These are phyloP conservation scores for Hebeloma cylindrosporum DNA, from an alignment of 768 basidiomycete genomes.

Conservation along the genomic window DNA sequence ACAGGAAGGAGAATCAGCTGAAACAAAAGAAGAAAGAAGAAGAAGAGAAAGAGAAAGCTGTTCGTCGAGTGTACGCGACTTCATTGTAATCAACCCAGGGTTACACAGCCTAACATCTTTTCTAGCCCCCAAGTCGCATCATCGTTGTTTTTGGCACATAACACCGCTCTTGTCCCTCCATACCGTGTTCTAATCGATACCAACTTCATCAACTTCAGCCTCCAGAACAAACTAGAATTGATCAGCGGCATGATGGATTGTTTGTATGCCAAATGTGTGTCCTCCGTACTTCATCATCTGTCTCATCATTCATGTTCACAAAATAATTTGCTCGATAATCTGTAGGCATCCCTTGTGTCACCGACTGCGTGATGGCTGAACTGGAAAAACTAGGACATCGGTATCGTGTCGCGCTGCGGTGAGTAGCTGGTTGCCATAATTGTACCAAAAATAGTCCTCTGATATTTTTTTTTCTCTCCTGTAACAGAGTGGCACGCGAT, in stretches of 20 bases:
- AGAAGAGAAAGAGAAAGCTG: conserved; percentile 74
- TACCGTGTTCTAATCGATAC: conserved; percentile 98
- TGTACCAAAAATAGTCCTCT: neutral
- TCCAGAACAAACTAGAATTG: conserved; percentile 97
- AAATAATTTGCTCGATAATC: conserved; percentile 7
- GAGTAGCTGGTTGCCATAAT: conserved; percentile 25
- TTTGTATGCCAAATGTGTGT: conserved; percentile 90
- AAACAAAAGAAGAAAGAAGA: conserved; percentile 87
- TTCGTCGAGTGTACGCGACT: conserved; percentile 71
- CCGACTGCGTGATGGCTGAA: conserved; percentile 98
- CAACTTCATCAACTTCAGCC: conserved; percentile 98
- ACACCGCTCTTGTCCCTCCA: conserved; percentile 92
- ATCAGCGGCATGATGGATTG: conserved; percentile 99
- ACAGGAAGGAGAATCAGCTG: conserved; percentile 89
- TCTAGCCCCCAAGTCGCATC: conserved; percentile 82
- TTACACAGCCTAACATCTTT: neutral
- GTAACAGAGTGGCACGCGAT: conserved; percentile 88
- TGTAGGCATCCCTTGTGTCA: conserved; percentile 96
- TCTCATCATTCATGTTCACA: neutral
- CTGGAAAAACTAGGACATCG: conserved; percentile 96
- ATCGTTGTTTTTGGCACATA: conserved; percentile 92
- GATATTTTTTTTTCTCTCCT: conserved; percentile 8
- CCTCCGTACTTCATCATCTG: neutral
- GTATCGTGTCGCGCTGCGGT: conserved; percentile 94
- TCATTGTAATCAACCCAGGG: conserved; percentile 11